These are phyloP conservation scores for Globisporangium echinulatum DNA, from an alignment of 352 stramenopile genomes.

Conservation along the genomic window DNA sequence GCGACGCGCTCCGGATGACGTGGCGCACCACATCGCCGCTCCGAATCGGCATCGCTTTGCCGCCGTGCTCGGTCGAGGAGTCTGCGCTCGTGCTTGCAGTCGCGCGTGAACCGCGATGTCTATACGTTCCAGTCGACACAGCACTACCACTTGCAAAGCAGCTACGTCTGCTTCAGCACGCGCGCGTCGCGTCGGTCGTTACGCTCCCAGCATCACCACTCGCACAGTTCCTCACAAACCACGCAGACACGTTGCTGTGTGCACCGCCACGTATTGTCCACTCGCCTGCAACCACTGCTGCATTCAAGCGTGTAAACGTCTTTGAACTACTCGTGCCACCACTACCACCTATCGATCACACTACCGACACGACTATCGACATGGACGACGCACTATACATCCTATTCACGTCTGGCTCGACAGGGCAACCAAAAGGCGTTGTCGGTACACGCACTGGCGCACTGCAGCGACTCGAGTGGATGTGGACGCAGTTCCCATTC, in stretches of 20 bases:
- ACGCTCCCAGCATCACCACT: conserved; percentile 19
- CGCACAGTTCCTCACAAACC: conserved; percentile 10
- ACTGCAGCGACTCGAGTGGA: conserved; percentile 42
- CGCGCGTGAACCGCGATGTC: conserved; percentile 19
- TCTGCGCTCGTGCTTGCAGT: conserved; percentile 32
- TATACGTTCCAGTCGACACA: conserved; percentile 44
- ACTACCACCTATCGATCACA: not conserved
- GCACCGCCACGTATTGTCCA: not conserved
- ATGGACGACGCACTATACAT: conserved; percentile 33
- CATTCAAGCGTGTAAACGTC: conserved; percentile 22
- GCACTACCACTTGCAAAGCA: conserved; percentile 24
- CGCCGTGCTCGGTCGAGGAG: conserved; percentile 41
- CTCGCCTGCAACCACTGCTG: not conserved
- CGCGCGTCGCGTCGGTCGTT: conserved; percentile 22
- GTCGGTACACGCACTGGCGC: conserved; percentile 35
- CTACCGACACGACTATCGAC: no score
- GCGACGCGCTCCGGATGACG: not conserved
- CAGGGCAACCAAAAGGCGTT: conserved; percentile 33
- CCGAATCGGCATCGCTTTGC: conserved; percentile 35
- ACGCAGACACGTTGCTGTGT: not conserved
- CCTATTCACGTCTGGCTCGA: conserved; percentile 56
- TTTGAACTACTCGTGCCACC: conserved; percentile 3
- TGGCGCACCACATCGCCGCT: not conserved
- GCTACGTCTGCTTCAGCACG: conserved; percentile 18
- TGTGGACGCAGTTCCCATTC: conserved; percentile 38